A percentile compares a stretch with the other conserved stretches of the same genome.
Conservation (phyloP, 352 stramenopile genomes). For the Globisporangium nodosum region DNA sequence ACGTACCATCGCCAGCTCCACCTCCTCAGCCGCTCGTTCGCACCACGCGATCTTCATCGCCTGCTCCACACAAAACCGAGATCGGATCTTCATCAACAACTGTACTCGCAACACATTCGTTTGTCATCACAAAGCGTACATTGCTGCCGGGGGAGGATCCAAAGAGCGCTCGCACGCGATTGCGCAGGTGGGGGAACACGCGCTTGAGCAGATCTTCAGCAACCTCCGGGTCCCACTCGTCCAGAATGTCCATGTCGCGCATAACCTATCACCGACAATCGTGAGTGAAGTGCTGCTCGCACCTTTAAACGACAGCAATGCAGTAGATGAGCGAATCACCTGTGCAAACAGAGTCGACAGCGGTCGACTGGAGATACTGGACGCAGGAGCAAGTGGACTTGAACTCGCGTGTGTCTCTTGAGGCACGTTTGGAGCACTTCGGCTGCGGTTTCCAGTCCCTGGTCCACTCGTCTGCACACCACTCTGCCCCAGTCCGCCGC, state of each 20-base stretch:
- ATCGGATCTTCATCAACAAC: background rate
- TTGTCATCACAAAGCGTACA: background rate
- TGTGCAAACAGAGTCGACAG: constrained; percentile 10
- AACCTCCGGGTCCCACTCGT: constrained; percentile 13
- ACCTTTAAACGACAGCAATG: background rate
- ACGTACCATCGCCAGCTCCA: constrained; percentile 10
- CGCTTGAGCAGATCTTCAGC: constrained; percentile 11
- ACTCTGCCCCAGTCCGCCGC: background rate
- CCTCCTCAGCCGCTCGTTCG: constrained; percentile 7
- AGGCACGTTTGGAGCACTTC: too few relatives aligned
- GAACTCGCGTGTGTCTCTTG: too few relatives aligned
- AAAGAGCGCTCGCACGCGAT: constrained; percentile 9
- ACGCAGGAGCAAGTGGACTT: too few relatives aligned
- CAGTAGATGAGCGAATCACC: background rate
- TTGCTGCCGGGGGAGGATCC: background rate
- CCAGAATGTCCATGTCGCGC: constrained; percentile 15
- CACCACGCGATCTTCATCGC: constrained; percentile 8
- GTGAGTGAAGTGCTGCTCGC: background rate
- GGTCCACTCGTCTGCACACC: background rate
- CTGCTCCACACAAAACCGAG: background rate
- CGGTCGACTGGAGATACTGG: constrained; percentile 1
- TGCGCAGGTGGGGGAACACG: constrained; percentile 11
- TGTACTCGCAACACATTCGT: background rate
- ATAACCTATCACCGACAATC: constrained; percentile 5
- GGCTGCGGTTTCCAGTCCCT: background rate